Conservation (phyloP, 2,329 filamentous ascomycete genomes). For the Didymella arachidicola region DNA sequence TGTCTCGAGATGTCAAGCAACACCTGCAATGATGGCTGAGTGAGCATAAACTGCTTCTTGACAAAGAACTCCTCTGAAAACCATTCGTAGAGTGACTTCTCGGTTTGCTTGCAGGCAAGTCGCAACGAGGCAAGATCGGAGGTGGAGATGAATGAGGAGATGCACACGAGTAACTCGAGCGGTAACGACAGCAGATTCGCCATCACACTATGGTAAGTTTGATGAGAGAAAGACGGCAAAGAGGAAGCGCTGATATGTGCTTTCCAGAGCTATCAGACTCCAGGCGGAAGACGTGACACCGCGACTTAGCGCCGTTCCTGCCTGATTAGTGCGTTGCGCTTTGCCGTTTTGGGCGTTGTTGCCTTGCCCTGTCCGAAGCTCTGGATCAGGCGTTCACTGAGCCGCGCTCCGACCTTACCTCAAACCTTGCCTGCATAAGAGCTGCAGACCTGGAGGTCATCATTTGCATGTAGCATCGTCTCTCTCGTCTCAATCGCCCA, state of each 20-base stretch:
- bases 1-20: conserved; percentile 56
- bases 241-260: conserved; percentile 3
- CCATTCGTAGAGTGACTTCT: conserved; percentile 61
- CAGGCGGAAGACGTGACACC: conserved; percentile 19
- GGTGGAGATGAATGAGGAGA: conserved; percentile 63
- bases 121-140: conserved; percentile 64
- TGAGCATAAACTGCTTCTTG: conserved; percentile 71
- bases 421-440: conserved; percentile 13
- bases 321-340: conserved; percentile 13
- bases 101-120: conserved; percentile 62
- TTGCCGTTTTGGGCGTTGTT: conserved; percentile 11
- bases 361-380: conserved; percentile 16
- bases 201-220: conserved; percentile 23
- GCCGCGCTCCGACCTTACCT: conserved; percentile 12
- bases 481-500: not conserved
- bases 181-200: conserved; percentile 54
- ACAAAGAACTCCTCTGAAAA: conserved; percentile 71
- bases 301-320: conserved; percentile 5
- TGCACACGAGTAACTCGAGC: conserved; percentile 64
- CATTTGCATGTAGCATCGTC: conserved; percentile 21
- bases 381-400: conserved; percentile 6
- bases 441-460: conserved; percentile 6
- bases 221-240: not conserved
- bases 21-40: conserved; percentile 63
- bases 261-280: not conserved